Evolutionary conservation across 805 yeast species (phyloP).

Genomic region (Wickerhamiella alocasiicola): DNA sequence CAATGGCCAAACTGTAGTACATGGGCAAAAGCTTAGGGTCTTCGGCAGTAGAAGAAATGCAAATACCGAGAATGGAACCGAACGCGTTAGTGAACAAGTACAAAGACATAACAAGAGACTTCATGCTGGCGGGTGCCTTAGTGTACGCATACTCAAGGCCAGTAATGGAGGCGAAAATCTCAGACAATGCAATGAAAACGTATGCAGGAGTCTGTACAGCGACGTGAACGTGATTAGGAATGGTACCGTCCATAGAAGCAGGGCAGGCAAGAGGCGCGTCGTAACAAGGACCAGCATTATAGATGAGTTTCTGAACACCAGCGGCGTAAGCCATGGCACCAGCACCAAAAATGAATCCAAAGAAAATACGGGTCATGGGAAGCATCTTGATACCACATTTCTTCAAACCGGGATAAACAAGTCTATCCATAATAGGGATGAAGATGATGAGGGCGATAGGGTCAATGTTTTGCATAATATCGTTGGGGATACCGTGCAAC

Average conservation of each 20-base stretch:
- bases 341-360: constrained; percentile 56
- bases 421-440: constrained; percentile 56
- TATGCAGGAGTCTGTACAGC: constrained; percentile 67
- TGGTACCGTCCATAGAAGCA: constrained; percentile 19
- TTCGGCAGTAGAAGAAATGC: constrained; percentile 50
- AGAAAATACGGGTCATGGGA: constrained; percentile 60
- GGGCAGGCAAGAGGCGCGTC: constrained; percentile 47
- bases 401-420: constrained; percentile 44
- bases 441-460: constrained; percentile 65
- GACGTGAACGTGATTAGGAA: constrained; percentile 48
- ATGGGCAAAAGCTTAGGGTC: constrained; percentile 64
- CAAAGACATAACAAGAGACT: constrained; percentile 46
- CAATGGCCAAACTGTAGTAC: constrained; percentile 48
- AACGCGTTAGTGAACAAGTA: constrained; percentile 63
- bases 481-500: constrained; percentile 68
- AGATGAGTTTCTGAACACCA: constrained; percentile 57
- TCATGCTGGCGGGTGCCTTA: constrained; percentile 63
- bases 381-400: constrained; percentile 40
- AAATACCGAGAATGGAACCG: constrained; percentile 67
- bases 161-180: constrained; percentile 67
- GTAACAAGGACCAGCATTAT: constrained; percentile 63
- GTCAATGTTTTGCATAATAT: constrained; percentile 62
- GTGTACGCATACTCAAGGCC: constrained; percentile 78
- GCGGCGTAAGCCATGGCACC: constrained; percentile 65
- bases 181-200: constrained; percentile 59